Percentiles rank a stretch among this genome's conserved stretches.
Evolutionary conservation across 148 eudicot species (phyloP).

Genomic region (Dysphania ambrosioides): DNA sequence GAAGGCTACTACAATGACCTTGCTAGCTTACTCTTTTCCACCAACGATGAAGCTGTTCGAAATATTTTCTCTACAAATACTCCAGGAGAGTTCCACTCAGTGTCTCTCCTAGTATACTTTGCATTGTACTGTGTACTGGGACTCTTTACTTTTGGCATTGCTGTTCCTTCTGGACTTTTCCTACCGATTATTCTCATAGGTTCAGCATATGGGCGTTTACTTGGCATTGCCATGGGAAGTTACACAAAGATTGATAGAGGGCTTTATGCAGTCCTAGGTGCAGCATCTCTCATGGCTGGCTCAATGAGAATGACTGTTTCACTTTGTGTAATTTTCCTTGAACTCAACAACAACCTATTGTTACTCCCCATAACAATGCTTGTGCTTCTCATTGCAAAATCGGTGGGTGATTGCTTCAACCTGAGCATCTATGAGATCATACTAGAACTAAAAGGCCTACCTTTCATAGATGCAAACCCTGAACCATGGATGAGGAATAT

Average conservation of each 20-base stretch:
- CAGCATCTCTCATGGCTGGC: conserved; percentile 90
- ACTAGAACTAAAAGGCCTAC: conserved; percentile 77
- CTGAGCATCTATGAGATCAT: conserved; percentile 78
- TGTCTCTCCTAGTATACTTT: conserved; percentile 60
- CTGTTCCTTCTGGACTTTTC: conserved; percentile 90
- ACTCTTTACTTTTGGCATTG: conserved; percentile 80
- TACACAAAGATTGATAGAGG: conserved; percentile 70
- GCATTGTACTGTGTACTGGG: conserved; percentile 60
- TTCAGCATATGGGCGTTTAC: conserved; percentile 83
- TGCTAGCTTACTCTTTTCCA: conserved; percentile 73
- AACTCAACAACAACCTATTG: conserved; percentile 77
- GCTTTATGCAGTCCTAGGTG: conserved; percentile 82
- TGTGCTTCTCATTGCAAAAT: conserved; percentile 76
- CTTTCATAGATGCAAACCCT: conserved; percentile 76
- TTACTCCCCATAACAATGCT: conserved; percentile 81
- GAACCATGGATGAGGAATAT: conserved; percentile 91
- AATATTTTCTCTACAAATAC: conserved; percentile 85
- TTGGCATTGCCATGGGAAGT: conserved; percentile 59
- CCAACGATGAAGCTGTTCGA: conserved; percentile 81
- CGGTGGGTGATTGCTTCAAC: conserved; percentile 83
- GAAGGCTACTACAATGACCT: conserved; percentile 81
- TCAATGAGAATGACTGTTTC: conserved; percentile 98
- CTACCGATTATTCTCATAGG: conserved; percentile 85
- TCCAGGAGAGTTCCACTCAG: conserved; percentile 45
- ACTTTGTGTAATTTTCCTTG: conserved; percentile 78